Base-by-base conservation (phyloP, 2,329 filamentous ascomycete species). In the Penicillium sclerotiorum region DNA sequence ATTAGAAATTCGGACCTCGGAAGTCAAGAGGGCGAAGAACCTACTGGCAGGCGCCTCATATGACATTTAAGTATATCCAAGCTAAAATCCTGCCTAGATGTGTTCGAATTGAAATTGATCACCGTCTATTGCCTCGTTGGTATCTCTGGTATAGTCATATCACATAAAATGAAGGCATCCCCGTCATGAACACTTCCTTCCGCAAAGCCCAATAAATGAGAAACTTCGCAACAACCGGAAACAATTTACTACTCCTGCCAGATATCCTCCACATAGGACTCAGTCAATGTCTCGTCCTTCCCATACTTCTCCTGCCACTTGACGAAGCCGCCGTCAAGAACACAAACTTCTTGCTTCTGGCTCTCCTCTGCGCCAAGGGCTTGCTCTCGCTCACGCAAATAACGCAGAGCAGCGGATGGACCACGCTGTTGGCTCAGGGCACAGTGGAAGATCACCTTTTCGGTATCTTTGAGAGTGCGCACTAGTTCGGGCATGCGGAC, bases 401-500 rank as follows among this genome's bases (percentile, higher is more conserved):
- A 97, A 63, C 81, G 80, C 60, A 96, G 73, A 3, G 94, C 94
- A 3, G 93, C 91, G 43, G 82, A 82, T 0, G 94, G 94, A 0
- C 94, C 94, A 1, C 94, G 81, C 74, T 96, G 88, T 76, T 97
- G 94, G 59, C 88, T 93, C 47, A 97, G 77, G 15, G 89, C 88
- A 73, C 94, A 99, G 75, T 99, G 94, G 71, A 99, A 99, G 1
- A 99, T 83, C 12, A 99, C 90, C 9, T 81, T 87, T 48, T 94
- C 83, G 70, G 90, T 91, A 65, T 87, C 84, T 57, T 84, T 77
- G 40, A 96, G 81, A 36, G 81, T 85, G 49, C 90, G 84, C 11
- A 95, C 79, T n/a, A 99, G 83, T 56, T 91, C 89, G 0, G 92
- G 88, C 70, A 94, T 83, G 59, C 81, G 84, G 66, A 83, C 82